A percentile compares a stretch with the other conserved stretches of the same genome.
Conservation (phyloP, 2,329 filamentous ascomycete species). For the Claviceps lovelessii region DNA sequence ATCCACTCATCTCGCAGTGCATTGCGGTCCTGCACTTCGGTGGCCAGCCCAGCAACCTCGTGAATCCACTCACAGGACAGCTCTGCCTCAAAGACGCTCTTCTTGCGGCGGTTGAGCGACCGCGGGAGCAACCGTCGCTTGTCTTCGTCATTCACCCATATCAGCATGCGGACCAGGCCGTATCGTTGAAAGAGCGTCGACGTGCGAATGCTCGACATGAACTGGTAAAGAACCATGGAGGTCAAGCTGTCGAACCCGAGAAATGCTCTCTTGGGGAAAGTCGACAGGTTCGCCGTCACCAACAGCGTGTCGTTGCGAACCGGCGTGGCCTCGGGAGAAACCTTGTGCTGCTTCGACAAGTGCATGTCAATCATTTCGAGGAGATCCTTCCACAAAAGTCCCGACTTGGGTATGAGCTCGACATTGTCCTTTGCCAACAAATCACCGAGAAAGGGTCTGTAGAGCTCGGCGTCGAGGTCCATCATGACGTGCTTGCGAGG, state of each 20-base stretch:
- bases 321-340: slow-evolving; percentile 24
- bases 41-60: slow-evolving; percentile 38
- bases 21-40: slow-evolving; percentile 13
- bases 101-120: slow-evolving; percentile 38
- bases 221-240: slow-evolving; percentile 44
- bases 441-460: slow-evolving; percentile 44
- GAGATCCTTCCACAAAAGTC: slow-evolving; percentile 47
- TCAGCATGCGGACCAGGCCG: slow-evolving; percentile 64
- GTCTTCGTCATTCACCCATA: slow-evolving; percentile 54
- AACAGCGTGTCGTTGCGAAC: slow-evolving; percentile 59
- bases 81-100: slow-evolving; percentile 44
- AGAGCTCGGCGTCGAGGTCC: slow-evolving; percentile 51
- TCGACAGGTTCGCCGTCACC: slow-evolving; percentile 52
- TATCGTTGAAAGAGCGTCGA: slow-evolving; percentile 55
- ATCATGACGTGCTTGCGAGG: slow-evolving; percentile 74
- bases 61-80: slow-evolving; percentile 43
- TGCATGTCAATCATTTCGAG: slow-evolving; percentile 33
- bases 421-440: slow-evolving; percentile 36
- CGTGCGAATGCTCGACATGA: slow-evolving; percentile 43
- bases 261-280: slow-evolving; percentile 35
- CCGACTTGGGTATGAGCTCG: slow-evolving; percentile 38
- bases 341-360: slow-evolving; percentile 39
- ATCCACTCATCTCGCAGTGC: slow-evolving; percentile 32
- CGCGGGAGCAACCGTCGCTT: slow-evolving; percentile 46
- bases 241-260: slow-evolving; percentile 41